These are phyloP conservation scores for Pseudogymnoascus pannorum DNA, from an alignment of 2,329 filamentous ascomycete species.

Conservation along the genomic window DNA sequence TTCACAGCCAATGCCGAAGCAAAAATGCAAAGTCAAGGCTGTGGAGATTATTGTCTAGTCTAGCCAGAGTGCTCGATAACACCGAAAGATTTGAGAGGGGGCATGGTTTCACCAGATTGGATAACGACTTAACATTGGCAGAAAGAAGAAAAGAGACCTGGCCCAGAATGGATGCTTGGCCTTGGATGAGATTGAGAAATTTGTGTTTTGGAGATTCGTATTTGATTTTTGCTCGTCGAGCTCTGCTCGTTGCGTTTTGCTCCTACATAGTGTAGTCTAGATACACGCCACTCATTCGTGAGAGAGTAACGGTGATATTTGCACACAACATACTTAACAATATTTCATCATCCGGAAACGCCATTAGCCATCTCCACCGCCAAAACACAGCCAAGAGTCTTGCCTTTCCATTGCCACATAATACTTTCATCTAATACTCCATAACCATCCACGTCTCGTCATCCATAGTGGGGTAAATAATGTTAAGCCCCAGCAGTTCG, in stretches of 20 bases:
- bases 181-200: constrained; percentile 41
- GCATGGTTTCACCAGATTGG: background rate
- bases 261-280: constrained; percentile 10
- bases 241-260: background rate
- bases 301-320: constrained; percentile 12
- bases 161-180: background rate
- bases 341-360: background rate
- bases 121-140: background rate
- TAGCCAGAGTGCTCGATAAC: constrained; percentile 14
- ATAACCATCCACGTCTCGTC: constrained; percentile 87
- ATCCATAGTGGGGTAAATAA: constrained; percentile 87
- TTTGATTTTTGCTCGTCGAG: constrained; percentile 4
- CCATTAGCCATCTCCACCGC: constrained; percentile 8
- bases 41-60: constrained; percentile 41
- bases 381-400: background rate
- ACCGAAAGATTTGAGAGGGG: constrained; percentile 5
- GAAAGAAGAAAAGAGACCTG: background rate
- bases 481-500: constrained; percentile 64
- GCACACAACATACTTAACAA: constrained; percentile 9
- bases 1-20: background rate
- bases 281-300: constrained; percentile 19
- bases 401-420: background rate
- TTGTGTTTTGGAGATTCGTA: constrained; percentile 22
- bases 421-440: constrained; percentile 44
- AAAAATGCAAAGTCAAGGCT: background rate